Evolutionary conservation across 371 early-diverging fungal species (phyloP), one percentile per base, ranked within the genome.

Genomic region (Dipsacomyces acuminosporus): DNA sequence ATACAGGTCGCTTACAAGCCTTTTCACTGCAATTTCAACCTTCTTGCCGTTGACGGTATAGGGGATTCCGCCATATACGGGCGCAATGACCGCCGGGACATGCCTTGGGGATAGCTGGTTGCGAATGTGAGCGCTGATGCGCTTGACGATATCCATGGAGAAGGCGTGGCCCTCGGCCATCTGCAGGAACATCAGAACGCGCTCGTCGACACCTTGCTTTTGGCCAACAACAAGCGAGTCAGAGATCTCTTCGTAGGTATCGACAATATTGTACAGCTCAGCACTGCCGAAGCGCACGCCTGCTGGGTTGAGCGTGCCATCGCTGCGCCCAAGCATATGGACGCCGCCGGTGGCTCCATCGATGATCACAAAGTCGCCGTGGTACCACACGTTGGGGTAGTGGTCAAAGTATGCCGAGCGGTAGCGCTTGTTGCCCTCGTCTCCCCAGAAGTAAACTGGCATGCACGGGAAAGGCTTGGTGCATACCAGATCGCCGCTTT

Each of bases 31-130:
- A 14, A 97, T 85, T 71, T 98, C 98, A 2, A 96, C 93, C 76
- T 96, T 96, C 66, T 98, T 98, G 48, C 98, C 96, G 51, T 93
- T 95, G 63, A 89, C 79, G 0, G 98, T 98, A 72, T 96, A 89
- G 22, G 98, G 98, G 70, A 98, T 94, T 14, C 70, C 70, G 53
- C 89, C 92, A 7, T 64, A 59, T 40, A 88, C 85, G 11, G 84
- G 76, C 49, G 95, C 72, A 30, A 96, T 80, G 47, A 92, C 74
- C 3, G 94, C 89, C 8, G 98, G 98, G 1, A 96, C 95, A 69
- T 98, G 98, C 8, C 95, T 76, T 19, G 96, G 89, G 36, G 90
- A 91, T 30, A 96, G 76, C 60, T 88, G 84, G 47, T 75, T 72
- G n/a, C 94, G 82, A 51, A 98, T 94, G 38, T 80, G 80, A 13